phyloP scores from a whole-genome alignment of 352 stramenopile species.

The Phytophthora sojae region DNA sequence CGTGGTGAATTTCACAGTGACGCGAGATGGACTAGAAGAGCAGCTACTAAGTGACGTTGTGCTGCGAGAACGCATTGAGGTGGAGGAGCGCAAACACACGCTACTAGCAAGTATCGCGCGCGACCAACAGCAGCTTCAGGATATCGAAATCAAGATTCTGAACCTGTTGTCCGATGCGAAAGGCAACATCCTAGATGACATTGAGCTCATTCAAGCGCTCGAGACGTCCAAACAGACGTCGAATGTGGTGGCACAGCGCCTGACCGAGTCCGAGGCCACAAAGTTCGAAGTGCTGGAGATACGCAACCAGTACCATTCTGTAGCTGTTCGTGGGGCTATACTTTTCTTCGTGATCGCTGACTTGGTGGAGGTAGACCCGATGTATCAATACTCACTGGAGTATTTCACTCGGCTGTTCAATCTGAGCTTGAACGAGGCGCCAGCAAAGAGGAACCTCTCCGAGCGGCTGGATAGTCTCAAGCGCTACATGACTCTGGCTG shows the following conservation, averaged over 20 bases:
- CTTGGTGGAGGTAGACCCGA: constrained; percentile 63
- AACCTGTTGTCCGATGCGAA: constrained; percentile 85
- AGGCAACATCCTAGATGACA: constrained; percentile 93
- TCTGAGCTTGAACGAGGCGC: constrained; percentile 56
- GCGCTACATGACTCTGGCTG: constrained; percentile 54
- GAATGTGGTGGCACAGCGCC: constrained; percentile 55
- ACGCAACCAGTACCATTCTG: constrained; percentile 61
- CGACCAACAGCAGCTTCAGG: constrained; percentile 89
- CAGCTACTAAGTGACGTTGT: constrained; percentile 93
- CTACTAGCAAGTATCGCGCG: constrained; percentile 90
- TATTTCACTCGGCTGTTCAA: constrained; percentile 79
- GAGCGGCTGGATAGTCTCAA: constrained; percentile 53
- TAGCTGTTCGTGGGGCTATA: constrained; percentile 66
- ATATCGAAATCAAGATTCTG: constrained; percentile 94
- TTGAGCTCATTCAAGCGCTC: constrained; percentile 78
- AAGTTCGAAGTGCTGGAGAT: constrained; percentile 71
- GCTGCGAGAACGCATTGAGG: constrained; percentile 80
- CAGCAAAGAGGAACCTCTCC: constrained; percentile 29
- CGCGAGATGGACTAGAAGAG: constrained; percentile 88
- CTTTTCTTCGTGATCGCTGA: constrained; percentile 81
- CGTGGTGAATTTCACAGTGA: constrained; percentile 95
- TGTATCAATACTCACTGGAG: constrained; percentile 86
- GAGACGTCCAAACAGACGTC: constrained; percentile 77
- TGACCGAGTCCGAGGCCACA: constrained; percentile 67
- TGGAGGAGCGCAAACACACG: constrained; percentile 87